Base-by-base conservation (phyloP, 495 filamentous ascomycete species). In the Talaromyces wortmannii region DNA sequence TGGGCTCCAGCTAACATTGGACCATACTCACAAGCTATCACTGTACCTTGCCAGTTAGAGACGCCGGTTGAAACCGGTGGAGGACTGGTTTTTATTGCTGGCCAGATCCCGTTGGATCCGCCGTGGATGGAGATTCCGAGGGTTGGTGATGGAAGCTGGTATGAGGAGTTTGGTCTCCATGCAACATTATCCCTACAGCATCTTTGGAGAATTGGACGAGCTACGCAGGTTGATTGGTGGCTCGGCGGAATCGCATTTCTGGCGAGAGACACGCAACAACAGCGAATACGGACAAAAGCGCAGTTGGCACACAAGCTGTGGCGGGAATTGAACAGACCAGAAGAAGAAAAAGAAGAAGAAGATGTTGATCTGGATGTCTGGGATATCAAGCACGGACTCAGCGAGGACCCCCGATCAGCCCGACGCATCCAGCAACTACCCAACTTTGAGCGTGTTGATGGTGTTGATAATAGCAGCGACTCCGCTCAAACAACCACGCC, bases 1-100 rank as follows among this genome's bases (percentile, higher is more conserved):
- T 99, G 94, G 94, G 95, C 94, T 1, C 94, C 94, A 0, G 92
- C 95, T 7, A 97, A 97, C 60, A 99, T 99, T 52, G 94, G 94
- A 0, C 94, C 95, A 0, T 99, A 99, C 67, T 95, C 90, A 11
- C 94, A 99, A 71, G 90, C 94, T 0, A 83, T 94, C 47, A 75
- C 82, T 15, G 67, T 83, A 16, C 83, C 83, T 31, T 56, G 23
- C 10, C 44, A 50, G 42, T 48, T 40, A 49, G 40, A 44, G 55
- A 60, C 63, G 48, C 61, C 60, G 40, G 18, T 12, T 29, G 31
- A 31, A 7, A 33, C 59, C 40, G 50, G 66, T 70, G 54, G 71
- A 61, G 56, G 31, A 8, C 5, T 84, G 47, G 73, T 87, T 10
- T 80, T 80, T 48, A 76, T 96, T 11, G 92, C 95, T 1, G 94